Evolutionary conservation across 1,139 yeast species (phyloP).

Genomic region (Pichia sp.): DNA sequence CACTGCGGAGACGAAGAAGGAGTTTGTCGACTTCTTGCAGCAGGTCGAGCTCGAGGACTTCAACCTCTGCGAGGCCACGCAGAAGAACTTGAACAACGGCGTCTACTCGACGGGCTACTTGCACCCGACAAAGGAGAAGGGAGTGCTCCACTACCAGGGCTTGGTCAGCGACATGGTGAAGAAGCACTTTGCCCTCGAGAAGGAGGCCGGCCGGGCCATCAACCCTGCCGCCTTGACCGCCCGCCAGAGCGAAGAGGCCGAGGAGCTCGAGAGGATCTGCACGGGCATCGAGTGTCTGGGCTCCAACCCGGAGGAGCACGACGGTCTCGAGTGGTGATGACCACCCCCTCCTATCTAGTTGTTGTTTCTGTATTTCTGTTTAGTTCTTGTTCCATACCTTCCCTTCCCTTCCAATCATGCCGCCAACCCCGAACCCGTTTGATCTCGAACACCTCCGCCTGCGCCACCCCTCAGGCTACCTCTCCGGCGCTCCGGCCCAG

Average conservation of each 20-base stretch:
- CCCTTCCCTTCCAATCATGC: too few relatives aligned
- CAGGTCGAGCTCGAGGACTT: slow-evolving; percentile 57
- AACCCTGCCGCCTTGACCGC: slow-evolving; percentile 49
- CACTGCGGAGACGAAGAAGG: slow-evolving; percentile 47
- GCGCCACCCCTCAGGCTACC: not conserved
- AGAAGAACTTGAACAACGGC: slow-evolving; percentile 56
- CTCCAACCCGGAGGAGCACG: slow-evolving; percentile 31
- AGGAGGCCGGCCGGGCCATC: slow-evolving; percentile 40
- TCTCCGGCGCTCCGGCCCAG: not conserved
- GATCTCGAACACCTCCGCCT: too few relatives aligned
- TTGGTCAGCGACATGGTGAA: slow-evolving; percentile 57
- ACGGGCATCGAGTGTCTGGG: slow-evolving; percentile 45
- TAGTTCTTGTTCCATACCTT: not conserved
- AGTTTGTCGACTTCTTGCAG: slow-evolving; percentile 59
- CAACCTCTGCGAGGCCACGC: slow-evolving; percentile 54
- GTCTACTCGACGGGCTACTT: slow-evolving; percentile 53
- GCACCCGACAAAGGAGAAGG: slow-evolving; percentile 56
- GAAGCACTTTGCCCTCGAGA: slow-evolving; percentile 45
- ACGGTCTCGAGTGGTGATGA: slow-evolving; percentile 29
- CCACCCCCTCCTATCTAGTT: not conserved
- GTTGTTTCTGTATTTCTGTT: not conserved
- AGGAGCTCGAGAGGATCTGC: slow-evolving; percentile 49
- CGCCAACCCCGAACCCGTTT: not conserved
- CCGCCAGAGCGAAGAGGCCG: slow-evolving; percentile 38
- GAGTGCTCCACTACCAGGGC: slow-evolving; percentile 54